Evolutionary conservation across 2,329 filamentous ascomycete genomes (phyloP), one percentile per base, ranked within the genome.

Genomic region (Trematosphaeria pertusa): DNA sequence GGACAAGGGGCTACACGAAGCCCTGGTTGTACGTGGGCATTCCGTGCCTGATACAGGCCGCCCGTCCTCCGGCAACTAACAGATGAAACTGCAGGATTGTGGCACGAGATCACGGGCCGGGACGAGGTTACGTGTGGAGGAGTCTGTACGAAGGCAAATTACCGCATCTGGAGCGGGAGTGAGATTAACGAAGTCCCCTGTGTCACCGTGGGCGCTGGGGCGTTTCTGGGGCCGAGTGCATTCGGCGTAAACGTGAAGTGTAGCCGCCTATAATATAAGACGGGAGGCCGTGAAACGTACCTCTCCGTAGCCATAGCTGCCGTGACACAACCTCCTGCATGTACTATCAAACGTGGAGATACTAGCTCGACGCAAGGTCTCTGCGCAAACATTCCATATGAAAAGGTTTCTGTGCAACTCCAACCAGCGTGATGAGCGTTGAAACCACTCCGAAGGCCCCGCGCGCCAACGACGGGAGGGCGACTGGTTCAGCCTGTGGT

Each of bases 161-260:
- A 52, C 58, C 54, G 56, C 52, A 48, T 58, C 48, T 51, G 54
- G 54, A 54, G 50, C 46, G 53, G 54, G 38, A 48, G 50, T 60
- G 58, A 65, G 65, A 68, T 69, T 67, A 55, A 69, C 67, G 65
- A 69, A 47, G 40, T 53, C 53, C 28, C 39, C 37, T 58, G 63
- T 68, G 54, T 59, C 46, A 62, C 56, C 54, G 40, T 50, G 33
- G 47, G 46, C 47, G 54, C 46, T 50, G 40, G 47, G 11, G 38
- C 8, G 5, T 34, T 43, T 30, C 46, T 46, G 53, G 50, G 46
- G 41, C 46, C 42, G 45, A 45, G 58, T 62, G 61, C 61, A 56
- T 58, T 51, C 52, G 56, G 61, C 41, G 24, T 12, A 28, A 36
- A 35, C 14, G 21, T n/a, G n/a, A n/a, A n/a, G n/a, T n/a, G n/a